phyloP scores from a whole-genome alignment of 129 eudicot genomes.

The Tagetes patula region DNA sequence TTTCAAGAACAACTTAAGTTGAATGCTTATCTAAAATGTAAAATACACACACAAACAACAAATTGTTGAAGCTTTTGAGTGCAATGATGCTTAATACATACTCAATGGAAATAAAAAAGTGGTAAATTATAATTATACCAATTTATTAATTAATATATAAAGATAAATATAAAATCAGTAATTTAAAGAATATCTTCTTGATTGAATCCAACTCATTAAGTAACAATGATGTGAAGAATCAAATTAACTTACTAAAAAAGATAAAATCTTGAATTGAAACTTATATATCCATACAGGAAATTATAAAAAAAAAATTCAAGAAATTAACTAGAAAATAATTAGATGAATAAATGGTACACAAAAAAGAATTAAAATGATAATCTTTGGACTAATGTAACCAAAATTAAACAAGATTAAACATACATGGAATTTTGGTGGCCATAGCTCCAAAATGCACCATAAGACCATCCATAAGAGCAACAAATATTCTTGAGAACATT shows the following conservation, averaged over 20 bases:
- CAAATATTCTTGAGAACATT: slow-evolving; percentile 64
- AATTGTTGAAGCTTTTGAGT: slow-evolving; percentile 22
- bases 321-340: not conserved
- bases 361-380: not conserved
- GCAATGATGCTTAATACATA: slow-evolving; percentile 24
- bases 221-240: slow-evolving; percentile 27
- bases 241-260: slow-evolving; percentile 10
- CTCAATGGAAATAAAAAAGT: slow-evolving; percentile 29
- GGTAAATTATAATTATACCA: not conserved
- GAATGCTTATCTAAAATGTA: not conserved
- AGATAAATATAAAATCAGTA: slow-evolving; percentile 1
- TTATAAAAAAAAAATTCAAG: not conserved
- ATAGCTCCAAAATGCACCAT: slow-evolving; percentile 90
- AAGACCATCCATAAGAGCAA: slow-evolving; percentile 81
- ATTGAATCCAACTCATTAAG: slow-evolving; percentile 24
- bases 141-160: not conserved
- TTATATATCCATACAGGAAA: not conserved
- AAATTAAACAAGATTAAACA: slow-evolving; percentile 25
- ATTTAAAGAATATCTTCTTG: slow-evolving; percentile 10
- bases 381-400: too few relatives aligned
- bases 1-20: not conserved
- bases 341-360: not conserved
- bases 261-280: slow-evolving; percentile 9
- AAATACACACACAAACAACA: not conserved
- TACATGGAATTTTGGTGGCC: slow-evolving; percentile 67